Base-by-base conservation (phyloP, 106 monocot genomes). In the Allium fistulosum region DNA sequence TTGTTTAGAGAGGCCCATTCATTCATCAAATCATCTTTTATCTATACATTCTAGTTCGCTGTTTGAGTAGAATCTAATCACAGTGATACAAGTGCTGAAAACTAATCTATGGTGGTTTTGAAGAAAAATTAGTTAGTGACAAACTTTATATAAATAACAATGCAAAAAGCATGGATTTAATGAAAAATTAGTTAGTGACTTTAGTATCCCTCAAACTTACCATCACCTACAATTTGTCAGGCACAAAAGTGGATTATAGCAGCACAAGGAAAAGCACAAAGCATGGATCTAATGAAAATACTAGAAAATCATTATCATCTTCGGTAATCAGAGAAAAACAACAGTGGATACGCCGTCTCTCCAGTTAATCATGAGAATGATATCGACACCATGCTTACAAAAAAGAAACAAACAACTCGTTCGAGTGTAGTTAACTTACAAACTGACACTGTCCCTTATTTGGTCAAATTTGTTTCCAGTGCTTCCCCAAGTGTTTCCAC, bases 221-320 rank as follows among this genome's bases (percentile, higher is more conserved):
- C 14, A 4, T 46, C 55, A 17, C 59, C 18, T 47, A 63, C 16
- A 8, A 71, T 15, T 15, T 77, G 75, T 47, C 68, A 91, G 87
- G 84, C 46, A 65, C 49, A 68, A 83, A 72, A 63, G 9, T 51
- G 58, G 76, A 78, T 58, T 64, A 71, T 70, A n/a, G 18, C 61
- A 68, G n/a, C 62, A 26, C 67, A 6, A 50, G 62, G 16, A 79
- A 49, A 74, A 64, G 45, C 16, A 68, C 77, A 26, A 82, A 84
- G 58, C 78, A 75, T 64, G 74, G 60, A 61, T 58, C 64, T 46
- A 77, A 60, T 74, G 74, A 80, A 26, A 59, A 51, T 48, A 72
- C 53, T 55, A 26, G 64, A 51, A 80, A 77, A 51, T 62, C 58
- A 13, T 67, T 26, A 77, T 63, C 51, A 68, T 59, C 26, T 65